Conservation (phyloP, 2,329 filamentous ascomycete species). For the Cryphonectria japonica region DNA sequence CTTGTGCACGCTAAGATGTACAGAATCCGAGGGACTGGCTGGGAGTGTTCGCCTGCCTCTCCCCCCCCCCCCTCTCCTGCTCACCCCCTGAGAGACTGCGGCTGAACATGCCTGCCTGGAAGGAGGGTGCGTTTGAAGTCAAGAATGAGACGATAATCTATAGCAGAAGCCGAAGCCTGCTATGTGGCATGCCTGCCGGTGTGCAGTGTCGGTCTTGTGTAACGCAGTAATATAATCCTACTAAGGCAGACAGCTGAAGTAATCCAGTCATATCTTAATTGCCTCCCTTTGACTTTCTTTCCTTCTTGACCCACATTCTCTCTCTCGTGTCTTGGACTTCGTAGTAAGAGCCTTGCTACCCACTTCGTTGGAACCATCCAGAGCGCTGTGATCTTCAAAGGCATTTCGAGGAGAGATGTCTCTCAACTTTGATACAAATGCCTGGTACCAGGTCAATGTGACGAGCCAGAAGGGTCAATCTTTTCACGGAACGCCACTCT, state of each 20-base stretch:
- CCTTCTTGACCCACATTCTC: too few relatives aligned
- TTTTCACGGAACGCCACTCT: constrained; percentile 13
- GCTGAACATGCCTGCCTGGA: too few relatives aligned
- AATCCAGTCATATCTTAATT: not conserved
- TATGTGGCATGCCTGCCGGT: not conserved
- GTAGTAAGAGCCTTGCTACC: not conserved
- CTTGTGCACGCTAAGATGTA: not conserved
- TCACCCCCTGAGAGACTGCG: too few relatives aligned
- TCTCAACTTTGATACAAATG: constrained; percentile 19
- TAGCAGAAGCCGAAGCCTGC: not conserved
- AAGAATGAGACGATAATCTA: not conserved
- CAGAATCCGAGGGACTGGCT: not conserved
- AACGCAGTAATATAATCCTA: not conserved
- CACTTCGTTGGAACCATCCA: not conserved
- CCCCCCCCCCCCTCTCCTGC: too few relatives aligned
- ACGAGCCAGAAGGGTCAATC: not conserved
- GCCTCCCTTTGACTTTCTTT: not conserved
- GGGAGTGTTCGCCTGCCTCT: not conserved
- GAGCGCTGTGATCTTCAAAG: not conserved
- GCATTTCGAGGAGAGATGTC: constrained; percentile 5
- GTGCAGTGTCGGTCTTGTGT: not conserved
- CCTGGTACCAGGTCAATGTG: constrained; percentile 24
- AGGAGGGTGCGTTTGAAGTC: not conserved
- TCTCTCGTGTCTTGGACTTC: not conserved
- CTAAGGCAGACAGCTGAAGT: not conserved